Percentiles rank a stretch among this genome's conserved stretches.
These are phyloP conservation scores for Alloascoidea africana DNA, from an alignment of 805 yeast genomes.

Conservation along the genomic window DNA sequence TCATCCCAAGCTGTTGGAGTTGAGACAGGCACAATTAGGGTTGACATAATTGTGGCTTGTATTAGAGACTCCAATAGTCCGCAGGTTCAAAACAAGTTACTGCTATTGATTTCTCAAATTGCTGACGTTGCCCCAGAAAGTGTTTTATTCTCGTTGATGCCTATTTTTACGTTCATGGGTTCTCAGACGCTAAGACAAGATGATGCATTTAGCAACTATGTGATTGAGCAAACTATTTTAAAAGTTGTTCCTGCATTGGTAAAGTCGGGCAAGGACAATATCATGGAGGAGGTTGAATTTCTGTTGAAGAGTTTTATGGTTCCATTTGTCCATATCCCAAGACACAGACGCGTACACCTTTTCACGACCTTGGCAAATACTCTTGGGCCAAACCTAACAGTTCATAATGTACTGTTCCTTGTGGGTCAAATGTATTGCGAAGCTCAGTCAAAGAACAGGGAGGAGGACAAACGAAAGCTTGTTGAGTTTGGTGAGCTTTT, in stretches of 20 bases:
- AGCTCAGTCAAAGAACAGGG: not conserved
- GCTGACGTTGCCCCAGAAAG: constrained; percentile 85
- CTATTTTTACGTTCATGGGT: constrained; percentile 99
- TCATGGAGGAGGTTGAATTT: constrained; percentile 61
- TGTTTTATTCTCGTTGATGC: constrained; percentile 93
- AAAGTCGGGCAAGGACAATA: constrained; percentile 21
- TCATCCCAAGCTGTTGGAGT: constrained; percentile 28
- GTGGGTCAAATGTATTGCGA: constrained; percentile 67
- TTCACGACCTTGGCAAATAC: constrained; percentile 72
- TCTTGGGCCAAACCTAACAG: constrained; percentile 48
- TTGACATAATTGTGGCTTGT: constrained; percentile 82
- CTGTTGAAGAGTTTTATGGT: constrained; percentile 80
- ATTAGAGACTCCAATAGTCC: constrained; percentile 84
- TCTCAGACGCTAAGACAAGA: constrained; percentile 94
- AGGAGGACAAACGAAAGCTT: constrained; percentile 24
- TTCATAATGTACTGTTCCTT: constrained; percentile 61
- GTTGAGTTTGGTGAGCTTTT: constrained; percentile 63
- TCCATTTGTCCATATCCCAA: constrained; percentile 90
- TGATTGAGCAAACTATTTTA: constrained; percentile 80
- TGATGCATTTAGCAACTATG: constrained; percentile 87
- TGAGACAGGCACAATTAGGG: constrained; percentile 59
- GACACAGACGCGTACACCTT: constrained; percentile 84
- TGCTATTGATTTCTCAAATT: constrained; percentile 73
- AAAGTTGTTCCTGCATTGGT: constrained; percentile 87
- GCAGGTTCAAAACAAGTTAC: constrained; percentile 81